A percentile compares a stretch with the other conserved stretches of the same genome.
phyloP scores from a whole-genome alignment of 352 stramenopile species.

The Phytopythium aichiense region DNA sequence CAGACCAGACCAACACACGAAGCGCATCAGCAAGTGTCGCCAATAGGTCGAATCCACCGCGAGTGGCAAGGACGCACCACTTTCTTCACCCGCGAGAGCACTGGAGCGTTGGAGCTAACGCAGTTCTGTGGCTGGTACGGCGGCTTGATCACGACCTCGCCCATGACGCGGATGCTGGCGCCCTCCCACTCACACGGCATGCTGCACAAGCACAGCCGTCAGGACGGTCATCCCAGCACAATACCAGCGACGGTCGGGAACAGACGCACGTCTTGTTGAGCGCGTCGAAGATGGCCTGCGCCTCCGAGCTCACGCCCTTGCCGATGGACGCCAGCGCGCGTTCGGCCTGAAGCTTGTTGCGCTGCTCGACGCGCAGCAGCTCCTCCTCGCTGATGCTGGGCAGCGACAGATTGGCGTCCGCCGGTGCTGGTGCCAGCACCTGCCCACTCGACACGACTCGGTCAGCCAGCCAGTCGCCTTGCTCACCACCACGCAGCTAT shows the following conservation, averaged over 20 bases:
- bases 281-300: constrained; percentile 82
- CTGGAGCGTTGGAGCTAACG: constrained; percentile 63
- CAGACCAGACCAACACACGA: not conserved
- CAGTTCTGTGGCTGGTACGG: constrained; percentile 82
- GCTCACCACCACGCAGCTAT: too few species aligned
- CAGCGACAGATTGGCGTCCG: constrained; percentile 37
- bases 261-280: constrained; percentile 83
- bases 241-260: not conserved
- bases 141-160: constrained; percentile 79
- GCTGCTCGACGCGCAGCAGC: constrained; percentile 66
- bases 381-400: constrained; percentile 65
- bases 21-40: not conserved
- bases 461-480: not conserved
- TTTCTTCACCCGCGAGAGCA: constrained; percentile 82
- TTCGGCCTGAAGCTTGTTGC: constrained; percentile 65
- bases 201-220: constrained; percentile 17
- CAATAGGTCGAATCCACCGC: not conserved
- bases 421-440: constrained; percentile 48
- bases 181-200: constrained; percentile 86
- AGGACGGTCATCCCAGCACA: not conserved
- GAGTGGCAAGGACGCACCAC: constrained; percentile 41
- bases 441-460: constrained; percentile 4
- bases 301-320: constrained; percentile 61
- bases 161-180: constrained; percentile 81
- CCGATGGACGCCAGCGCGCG: constrained; percentile 77